phyloP scores from a whole-genome alignment of 2,329 filamentous ascomycete genomes.

The Ascochyta koolunga region DNA sequence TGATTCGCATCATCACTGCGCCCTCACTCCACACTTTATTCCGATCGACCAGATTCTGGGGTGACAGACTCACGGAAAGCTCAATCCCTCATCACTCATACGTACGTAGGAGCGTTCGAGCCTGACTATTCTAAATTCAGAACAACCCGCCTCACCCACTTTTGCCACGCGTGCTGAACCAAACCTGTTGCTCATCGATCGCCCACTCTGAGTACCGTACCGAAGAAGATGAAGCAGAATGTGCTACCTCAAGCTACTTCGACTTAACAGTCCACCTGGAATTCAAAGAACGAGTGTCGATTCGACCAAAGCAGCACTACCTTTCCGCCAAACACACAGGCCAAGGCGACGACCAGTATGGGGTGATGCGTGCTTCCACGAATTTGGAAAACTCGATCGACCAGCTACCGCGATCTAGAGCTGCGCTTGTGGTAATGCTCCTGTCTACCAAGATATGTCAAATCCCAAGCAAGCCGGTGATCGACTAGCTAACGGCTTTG shows the following conservation, averaged over 20 bases:
- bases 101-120: constrained; percentile 2
- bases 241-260: background rate
- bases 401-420: background rate
- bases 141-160: constrained; percentile 2
- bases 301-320: too few relatives aligned
- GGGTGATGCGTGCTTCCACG: background rate
- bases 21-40: background rate
- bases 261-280: too few relatives aligned
- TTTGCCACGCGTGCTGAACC: constrained; percentile 7
- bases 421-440: constrained; percentile 5
- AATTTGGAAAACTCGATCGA: background rate
- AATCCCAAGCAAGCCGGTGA: background rate
- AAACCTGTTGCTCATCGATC: background rate
- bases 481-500: constrained; percentile 6
- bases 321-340: background rate
- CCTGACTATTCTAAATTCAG: constrained; percentile 1
- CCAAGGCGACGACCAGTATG: background rate
- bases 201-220: background rate
- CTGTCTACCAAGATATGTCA: constrained; percentile 11
- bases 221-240: background rate
- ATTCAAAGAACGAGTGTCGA: background rate
- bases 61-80: constrained; percentile 6
- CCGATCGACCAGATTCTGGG: constrained; percentile 9
- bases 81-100: constrained; percentile 7
- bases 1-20: constrained; percentile 11